Percentiles rank a stretch among this genome's conserved stretches.
Conservation (phyloP, 202 grass and related monocot species). For the Elaeis oleifera region DNA sequence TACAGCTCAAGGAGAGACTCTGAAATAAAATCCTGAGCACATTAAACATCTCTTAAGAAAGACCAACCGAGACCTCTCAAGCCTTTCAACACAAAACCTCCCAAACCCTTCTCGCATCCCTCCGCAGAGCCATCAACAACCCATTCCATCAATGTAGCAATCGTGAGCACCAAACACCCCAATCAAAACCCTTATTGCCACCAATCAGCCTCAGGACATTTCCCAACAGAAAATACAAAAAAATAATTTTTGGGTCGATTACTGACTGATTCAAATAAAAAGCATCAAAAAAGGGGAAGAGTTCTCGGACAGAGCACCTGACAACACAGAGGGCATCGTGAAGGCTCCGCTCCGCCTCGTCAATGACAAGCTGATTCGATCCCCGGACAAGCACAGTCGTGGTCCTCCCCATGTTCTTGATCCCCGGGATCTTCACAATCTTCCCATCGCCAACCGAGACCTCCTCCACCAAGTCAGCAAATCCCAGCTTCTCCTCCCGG, state of each 20-base stretch:
- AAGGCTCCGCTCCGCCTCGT: conserved; percentile 81
- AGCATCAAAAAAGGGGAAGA: background rate
- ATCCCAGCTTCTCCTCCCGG: conserved; percentile 76
- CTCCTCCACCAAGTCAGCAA: conserved; percentile 73
- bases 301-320: conserved; percentile 29
- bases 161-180: no score
- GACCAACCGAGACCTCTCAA: no score
- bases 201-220: no score
- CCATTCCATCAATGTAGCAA: no score
- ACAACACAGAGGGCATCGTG: conserved; percentile 93
- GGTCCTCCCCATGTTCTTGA: conserved; percentile 78
- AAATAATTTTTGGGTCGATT: background rate
- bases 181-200: no score
- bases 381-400: conserved; percentile 70
- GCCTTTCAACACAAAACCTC: no score
- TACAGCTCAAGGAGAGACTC: no score
- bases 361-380: conserved; percentile 73
- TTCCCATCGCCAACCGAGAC: conserved; percentile 75
- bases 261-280: background rate
- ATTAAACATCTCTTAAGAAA: no score
- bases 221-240: no score
- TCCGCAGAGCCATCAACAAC: no score
- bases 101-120: no score
- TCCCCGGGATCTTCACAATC: conserved; percentile 70
- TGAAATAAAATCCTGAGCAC: no score